Conservation (phyloP, 2,329 filamentous ascomycete species). For the Cercospora brassicicola region DNA sequence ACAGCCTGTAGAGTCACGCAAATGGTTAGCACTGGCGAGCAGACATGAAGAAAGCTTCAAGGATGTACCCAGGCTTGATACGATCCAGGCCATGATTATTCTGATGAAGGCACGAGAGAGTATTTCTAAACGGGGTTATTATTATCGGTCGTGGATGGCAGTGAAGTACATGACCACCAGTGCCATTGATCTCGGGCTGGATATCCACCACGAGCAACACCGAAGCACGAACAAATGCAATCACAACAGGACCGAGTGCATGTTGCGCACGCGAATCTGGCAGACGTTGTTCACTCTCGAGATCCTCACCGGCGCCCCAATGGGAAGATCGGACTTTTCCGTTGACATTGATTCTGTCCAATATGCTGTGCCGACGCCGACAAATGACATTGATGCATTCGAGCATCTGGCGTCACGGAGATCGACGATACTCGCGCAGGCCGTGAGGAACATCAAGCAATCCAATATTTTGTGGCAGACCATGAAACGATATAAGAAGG, state of each 20-base stretch:
- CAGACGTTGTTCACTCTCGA: constrained; percentile 83
- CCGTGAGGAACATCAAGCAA: constrained; percentile 73
- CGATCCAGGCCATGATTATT: constrained; percentile 83
- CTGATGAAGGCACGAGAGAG: constrained; percentile 88
- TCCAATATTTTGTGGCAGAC: constrained; percentile 74
- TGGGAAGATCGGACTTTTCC: constrained; percentile 75
- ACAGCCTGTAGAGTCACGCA: constrained; percentile 78
- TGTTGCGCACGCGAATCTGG: constrained; percentile 84
- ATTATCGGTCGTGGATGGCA: constrained; percentile 96
- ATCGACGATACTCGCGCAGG: constrained; percentile 75
- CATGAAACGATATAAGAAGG: constrained; percentile 71
- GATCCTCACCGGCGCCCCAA: constrained; percentile 87
- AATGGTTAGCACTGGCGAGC: constrained; percentile 88
- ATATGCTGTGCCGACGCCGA: constrained; percentile 63
- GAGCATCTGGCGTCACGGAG: constrained; percentile 80
- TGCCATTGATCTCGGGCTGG: constrained; percentile 84
- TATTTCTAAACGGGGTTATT: constrained; percentile 90
- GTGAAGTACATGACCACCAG: constrained; percentile 89
- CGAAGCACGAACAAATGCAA: constrained; percentile 68
- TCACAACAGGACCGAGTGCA: constrained; percentile 70
- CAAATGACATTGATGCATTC: constrained; percentile 67
- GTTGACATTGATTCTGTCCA: constrained; percentile 76
- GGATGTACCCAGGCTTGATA: constrained; percentile 86
- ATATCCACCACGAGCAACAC: constrained; percentile 83
- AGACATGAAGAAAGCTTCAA: constrained; percentile 91